Percentiles rank a stretch among this genome's conserved stretches.
These are phyloP conservation scores for Lactarius quietus DNA, from an alignment of 768 basidiomycete genomes.

Conservation along the genomic window DNA sequence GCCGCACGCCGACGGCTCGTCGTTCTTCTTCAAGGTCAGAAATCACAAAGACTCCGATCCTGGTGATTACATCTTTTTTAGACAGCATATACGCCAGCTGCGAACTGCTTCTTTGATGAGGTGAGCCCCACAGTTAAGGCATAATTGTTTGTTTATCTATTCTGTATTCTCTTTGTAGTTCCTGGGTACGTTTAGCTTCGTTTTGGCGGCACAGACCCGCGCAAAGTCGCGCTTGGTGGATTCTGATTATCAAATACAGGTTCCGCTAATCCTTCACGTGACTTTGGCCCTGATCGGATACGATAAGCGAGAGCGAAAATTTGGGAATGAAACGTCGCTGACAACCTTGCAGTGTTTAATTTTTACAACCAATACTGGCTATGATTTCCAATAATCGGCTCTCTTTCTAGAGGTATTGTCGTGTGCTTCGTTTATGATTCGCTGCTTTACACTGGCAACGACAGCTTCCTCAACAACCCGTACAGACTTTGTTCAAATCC, in stretches of 20 bases:
- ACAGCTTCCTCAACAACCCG: constrained; percentile 53
- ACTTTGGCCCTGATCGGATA: constrained; percentile 74
- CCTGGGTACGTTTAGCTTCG: constrained; percentile 47
- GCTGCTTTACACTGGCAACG: constrained; percentile 51
- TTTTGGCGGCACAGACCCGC: constrained; percentile 51
- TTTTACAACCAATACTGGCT: constrained; percentile 62
- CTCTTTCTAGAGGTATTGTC: constrained; percentile 53
- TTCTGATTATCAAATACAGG: constrained; percentile 32
- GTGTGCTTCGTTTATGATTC: constrained; percentile 56
- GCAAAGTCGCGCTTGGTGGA: constrained; percentile 27
- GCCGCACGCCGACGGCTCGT: too few species aligned
- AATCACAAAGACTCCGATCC: too few species aligned
- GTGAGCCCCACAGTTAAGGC: constrained; percentile 25
- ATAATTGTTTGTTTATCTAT: neutral
- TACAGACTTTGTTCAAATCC: constrained; percentile 27
- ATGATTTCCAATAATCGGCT: constrained; percentile 59
- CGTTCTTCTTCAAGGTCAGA: too few species aligned
- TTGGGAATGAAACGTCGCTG: neutral
- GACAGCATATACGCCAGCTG: too few species aligned
- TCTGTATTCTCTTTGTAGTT: constrained; percentile 37
- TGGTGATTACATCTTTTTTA: too few species aligned
- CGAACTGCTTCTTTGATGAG: constrained; percentile 53
- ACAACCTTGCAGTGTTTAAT: constrained; percentile 35
- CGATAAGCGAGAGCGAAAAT: constrained; percentile 25
- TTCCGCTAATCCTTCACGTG: constrained; percentile 65